These are phyloP conservation scores for Cercophora sp. DNA, from an alignment of 495 filamentous ascomycete genomes.

Conservation along the genomic window DNA sequence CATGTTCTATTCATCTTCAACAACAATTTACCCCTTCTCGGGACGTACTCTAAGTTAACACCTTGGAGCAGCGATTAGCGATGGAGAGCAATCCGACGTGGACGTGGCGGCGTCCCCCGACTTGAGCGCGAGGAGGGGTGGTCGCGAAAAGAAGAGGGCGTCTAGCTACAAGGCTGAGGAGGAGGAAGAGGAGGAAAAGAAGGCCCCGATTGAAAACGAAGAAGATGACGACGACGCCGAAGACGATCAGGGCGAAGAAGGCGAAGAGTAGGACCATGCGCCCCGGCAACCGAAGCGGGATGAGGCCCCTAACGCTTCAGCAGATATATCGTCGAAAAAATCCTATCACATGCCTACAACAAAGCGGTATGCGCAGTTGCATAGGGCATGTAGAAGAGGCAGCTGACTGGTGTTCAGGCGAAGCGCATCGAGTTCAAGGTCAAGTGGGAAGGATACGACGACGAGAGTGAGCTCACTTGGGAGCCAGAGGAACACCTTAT, in stretches of 20 bases:
- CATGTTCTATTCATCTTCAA: no score
- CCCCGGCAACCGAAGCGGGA: background rate
- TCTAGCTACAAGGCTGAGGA: conserved; percentile 7
- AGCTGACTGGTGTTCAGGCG: conserved; percentile 23
- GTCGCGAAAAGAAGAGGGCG: conserved; percentile 28
- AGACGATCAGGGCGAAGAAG: conserved; percentile 34
- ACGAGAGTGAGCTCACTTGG: conserved; percentile 56
- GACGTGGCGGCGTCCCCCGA: conserved; percentile 16
- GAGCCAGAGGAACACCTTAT: conserved; percentile 56
- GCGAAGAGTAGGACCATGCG: conserved; percentile 37
- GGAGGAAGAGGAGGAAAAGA: conserved; percentile 21
- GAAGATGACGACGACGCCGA: conserved; percentile 38
- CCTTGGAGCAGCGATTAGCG: conserved; percentile 33
- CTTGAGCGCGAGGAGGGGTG: conserved; percentile 18
- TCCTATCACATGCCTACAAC: conserved; percentile 51
- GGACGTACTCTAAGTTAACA: conserved; percentile 1
- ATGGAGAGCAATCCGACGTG: conserved; percentile 36
- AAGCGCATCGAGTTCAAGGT: conserved; percentile 47
- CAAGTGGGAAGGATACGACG: conserved; percentile 62
- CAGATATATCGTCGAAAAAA: conserved; percentile 57
- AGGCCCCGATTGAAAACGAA: conserved; percentile 7
- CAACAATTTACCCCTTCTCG: background rate
- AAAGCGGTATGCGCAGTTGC: no score
- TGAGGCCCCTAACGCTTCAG: background rate
- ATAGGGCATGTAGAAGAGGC: background rate